phyloP scores from a whole-genome alignment of 257 asterid genomes.

The Craterostigma plantagineum region DNA sequence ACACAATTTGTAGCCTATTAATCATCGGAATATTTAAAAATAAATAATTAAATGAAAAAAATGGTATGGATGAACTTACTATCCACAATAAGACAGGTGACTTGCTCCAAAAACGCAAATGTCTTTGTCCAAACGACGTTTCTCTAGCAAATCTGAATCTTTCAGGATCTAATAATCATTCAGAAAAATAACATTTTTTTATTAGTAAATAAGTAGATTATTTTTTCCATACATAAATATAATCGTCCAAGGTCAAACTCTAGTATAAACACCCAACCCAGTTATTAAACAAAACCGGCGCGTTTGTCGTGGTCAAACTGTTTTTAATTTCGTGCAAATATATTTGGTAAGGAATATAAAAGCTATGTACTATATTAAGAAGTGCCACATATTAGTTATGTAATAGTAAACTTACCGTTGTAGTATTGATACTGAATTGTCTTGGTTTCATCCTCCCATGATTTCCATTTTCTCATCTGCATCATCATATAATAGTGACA shows the following conservation, averaged over 20 bases:
- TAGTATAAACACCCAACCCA: background rate
- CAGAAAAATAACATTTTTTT: background rate
- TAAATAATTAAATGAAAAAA: background rate
- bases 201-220: background rate
- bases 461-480: slow-evolving; percentile 69
- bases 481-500: background rate
- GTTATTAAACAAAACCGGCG: background rate
- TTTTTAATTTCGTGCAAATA: background rate
- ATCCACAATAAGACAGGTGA: slow-evolving; percentile 60
- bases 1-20: no score
- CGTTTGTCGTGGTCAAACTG: no score
- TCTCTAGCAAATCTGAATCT: slow-evolving; percentile 88
- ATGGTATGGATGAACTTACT: slow-evolving; percentile 17
- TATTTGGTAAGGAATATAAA: no score
- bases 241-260: background rate
- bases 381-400: background rate
- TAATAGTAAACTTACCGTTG: slow-evolving; percentile 23
- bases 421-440: slow-evolving; percentile 40
- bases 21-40: background rate
- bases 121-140: slow-evolving; percentile 83
- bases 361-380: no score
- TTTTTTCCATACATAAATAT: slow-evolving; percentile 1
- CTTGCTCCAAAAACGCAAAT: slow-evolving; percentile 67
- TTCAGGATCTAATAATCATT: slow-evolving; percentile 48
- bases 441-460: slow-evolving; percentile 67